Conservation (phyloP, 1,284 basidiomycete genomes). For the Austroboletus novae-zelandiae region DNA sequence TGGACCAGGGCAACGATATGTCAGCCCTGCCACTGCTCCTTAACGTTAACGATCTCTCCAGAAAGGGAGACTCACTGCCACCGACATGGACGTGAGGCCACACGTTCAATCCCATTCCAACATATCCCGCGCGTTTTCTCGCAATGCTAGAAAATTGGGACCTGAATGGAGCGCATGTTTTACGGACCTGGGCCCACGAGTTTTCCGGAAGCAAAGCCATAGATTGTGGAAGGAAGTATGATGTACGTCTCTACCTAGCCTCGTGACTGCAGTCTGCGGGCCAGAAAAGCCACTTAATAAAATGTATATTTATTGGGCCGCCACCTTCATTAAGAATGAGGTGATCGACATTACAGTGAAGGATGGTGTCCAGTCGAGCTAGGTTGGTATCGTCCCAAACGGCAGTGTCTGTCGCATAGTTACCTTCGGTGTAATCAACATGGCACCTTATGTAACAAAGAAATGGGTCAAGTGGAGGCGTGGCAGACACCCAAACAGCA, state of each 20-base stretch:
- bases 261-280: conserved; percentile 7
- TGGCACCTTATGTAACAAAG: conserved; percentile 17
- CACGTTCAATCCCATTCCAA: conserved; percentile 20
- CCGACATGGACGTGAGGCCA: conserved; percentile 29
- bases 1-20: conserved; percentile 16
- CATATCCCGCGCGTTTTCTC: conserved; percentile 35
- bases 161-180: conserved; percentile 37
- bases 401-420: conserved; percentile 28
- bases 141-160: conserved; percentile 34
- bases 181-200: conserved; percentile 38
- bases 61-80: conserved; percentile 24
- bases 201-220: conserved; percentile 34
- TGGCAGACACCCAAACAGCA: background rate
- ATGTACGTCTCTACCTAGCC: conserved; percentile 41
- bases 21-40: conserved; percentile 17
- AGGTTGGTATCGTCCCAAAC: conserved; percentile 44
- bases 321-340: conserved; percentile 38
- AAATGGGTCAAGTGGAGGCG: background rate
- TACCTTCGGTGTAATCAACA: conserved; percentile 37
- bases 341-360: conserved; percentile 46
- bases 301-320: no score
- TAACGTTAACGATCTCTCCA: no score
- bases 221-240: conserved; percentile 41
- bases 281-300: background rate
- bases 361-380: conserved; percentile 39